A percentile compares a stretch with the other conserved stretches of the same genome.
Evolutionary conservation across 1,284 basidiomycete species (phyloP).

Genomic region (Cutaneotrichosporon sp.): DNA sequence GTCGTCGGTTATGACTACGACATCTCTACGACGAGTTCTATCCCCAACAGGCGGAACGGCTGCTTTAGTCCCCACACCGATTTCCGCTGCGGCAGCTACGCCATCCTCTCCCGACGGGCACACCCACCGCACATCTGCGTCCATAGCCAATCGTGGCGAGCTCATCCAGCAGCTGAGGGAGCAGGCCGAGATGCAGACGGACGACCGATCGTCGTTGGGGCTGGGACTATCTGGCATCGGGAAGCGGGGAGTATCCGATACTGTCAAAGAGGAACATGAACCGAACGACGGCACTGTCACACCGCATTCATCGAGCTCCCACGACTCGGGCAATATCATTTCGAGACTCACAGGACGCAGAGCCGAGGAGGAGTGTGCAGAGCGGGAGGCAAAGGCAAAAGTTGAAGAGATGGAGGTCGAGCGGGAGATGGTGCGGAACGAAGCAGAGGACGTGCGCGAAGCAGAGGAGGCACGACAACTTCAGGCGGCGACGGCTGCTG

Average conservation of each 20-base stretch:
- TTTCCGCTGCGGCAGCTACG: slow-evolving; percentile 21
- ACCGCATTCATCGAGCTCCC: background rate
- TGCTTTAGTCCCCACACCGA: background rate
- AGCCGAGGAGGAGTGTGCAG: slow-evolving; percentile 2
- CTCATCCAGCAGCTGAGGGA: slow-evolving; percentile 36
- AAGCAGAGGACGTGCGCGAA: slow-evolving; percentile 22
- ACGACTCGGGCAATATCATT: background rate
- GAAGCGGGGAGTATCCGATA: slow-evolving; percentile 23
- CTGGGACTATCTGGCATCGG: slow-evolving; percentile 31
- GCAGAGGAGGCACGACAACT: slow-evolving; percentile 21
- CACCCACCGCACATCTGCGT: slow-evolving; percentile 12
- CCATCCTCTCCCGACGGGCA: slow-evolving; percentile 16
- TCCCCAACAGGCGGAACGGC: slow-evolving; percentile 27
- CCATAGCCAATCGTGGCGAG: slow-evolving; percentile 18
- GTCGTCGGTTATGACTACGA: slow-evolving; percentile 26
- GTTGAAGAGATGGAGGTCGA: slow-evolving; percentile 40
- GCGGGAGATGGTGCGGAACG: slow-evolving; percentile 35
- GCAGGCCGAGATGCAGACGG: slow-evolving; percentile 15
- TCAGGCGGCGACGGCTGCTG: slow-evolving; percentile 9
- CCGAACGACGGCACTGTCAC: background rate
- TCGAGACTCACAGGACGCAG: background rate
- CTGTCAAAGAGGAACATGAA: slow-evolving; percentile 27
- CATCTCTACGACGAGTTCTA: slow-evolving; percentile 25
- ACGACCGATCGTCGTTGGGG: slow-evolving; percentile 22
- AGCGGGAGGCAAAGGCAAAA: slow-evolving; percentile 21